phyloP scores from a whole-genome alignment of 768 basidiomycete genomes.

The Mycena haematopus region DNA sequence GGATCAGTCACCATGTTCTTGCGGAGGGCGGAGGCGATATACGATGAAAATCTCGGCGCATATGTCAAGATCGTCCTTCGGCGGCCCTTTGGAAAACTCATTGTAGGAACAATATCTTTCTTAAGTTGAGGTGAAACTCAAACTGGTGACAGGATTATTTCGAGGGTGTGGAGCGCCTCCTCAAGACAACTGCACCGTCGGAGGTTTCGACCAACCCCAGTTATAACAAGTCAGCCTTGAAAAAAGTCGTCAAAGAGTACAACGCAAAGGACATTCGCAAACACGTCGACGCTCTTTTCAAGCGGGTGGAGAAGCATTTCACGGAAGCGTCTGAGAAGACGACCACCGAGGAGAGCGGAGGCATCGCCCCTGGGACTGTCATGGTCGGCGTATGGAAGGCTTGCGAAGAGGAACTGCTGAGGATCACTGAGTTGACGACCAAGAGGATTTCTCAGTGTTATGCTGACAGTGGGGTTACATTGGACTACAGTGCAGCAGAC shows the following conservation, averaged over 20 bases:
- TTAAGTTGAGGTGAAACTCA: not conserved
- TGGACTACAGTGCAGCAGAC: slow-evolving; percentile 80
- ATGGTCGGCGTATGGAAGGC: slow-evolving; percentile 90
- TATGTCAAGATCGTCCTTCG: slow-evolving; percentile 90
- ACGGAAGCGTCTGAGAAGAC: slow-evolving; percentile 78
- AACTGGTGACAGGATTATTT: slow-evolving; percentile 80
- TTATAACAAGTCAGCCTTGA: slow-evolving; percentile 80
- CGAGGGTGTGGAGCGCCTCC: slow-evolving; percentile 87
- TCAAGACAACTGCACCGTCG: slow-evolving; percentile 77
- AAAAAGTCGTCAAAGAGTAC: slow-evolving; percentile 86
- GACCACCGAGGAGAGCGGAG: slow-evolving; percentile 60
- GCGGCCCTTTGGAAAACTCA: slow-evolving; percentile 84
- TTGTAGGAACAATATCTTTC: slow-evolving; percentile 55
- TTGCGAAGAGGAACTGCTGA: slow-evolving; percentile 83
- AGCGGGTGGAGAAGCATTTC: slow-evolving; percentile 96
- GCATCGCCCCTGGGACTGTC: slow-evolving; percentile 65
- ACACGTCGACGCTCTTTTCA: slow-evolving; percentile 82
- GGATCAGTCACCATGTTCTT: slow-evolving; percentile 67
- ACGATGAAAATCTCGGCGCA: slow-evolving; percentile 86
- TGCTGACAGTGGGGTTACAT: slow-evolving; percentile 66
- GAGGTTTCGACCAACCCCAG: slow-evolving; percentile 78
- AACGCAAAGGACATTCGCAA: slow-evolving; percentile 90
- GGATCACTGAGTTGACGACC: slow-evolving; percentile 72
- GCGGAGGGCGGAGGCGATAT: slow-evolving; percentile 78
- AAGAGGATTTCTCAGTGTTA: slow-evolving; percentile 82